Evolutionary conservation across 306 rosid species (phyloP).

Genomic region (Cicer chorassanicum): DNA sequence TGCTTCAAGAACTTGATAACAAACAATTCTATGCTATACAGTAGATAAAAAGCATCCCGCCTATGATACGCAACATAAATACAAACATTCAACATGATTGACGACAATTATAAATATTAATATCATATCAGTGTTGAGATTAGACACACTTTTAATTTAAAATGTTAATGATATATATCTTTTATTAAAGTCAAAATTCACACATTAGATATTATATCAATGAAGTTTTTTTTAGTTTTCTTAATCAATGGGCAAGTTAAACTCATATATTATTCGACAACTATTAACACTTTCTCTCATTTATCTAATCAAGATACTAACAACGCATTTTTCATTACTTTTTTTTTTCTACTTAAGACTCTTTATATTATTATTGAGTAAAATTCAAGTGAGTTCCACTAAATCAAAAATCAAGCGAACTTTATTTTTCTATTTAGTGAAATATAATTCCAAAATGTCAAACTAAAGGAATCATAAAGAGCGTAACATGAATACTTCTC

Average conservation of each 20-base stretch:
- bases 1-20: not conserved
- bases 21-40: slow-evolving; percentile 5
- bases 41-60: slow-evolving; percentile 8
- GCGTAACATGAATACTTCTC: not conserved
- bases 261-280: slow-evolving; percentile 6
- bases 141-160: too few species aligned
- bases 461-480: not conserved
- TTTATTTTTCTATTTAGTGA: not conserved
- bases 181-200: not conserved
- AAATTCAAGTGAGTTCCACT: not conserved
- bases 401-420: not conserved
- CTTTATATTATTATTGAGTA: not conserved
- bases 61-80: too few species aligned
- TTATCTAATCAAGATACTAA: not conserved
- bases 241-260: not conserved
- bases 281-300: not conserved
- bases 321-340: not conserved
- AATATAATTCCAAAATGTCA: not conserved
- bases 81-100: too few species aligned
- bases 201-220: not conserved
- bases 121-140: too few species aligned
- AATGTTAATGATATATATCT: too few species aligned
- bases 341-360: not conserved
- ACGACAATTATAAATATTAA: too few species aligned
- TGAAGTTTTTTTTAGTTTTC: not conserved